Evolutionary conservation across 2,329 filamentous ascomycete genomes (phyloP), one percentile per base, ranked within the genome.

Genomic region (Pseudofabraea citricarpa): DNA sequence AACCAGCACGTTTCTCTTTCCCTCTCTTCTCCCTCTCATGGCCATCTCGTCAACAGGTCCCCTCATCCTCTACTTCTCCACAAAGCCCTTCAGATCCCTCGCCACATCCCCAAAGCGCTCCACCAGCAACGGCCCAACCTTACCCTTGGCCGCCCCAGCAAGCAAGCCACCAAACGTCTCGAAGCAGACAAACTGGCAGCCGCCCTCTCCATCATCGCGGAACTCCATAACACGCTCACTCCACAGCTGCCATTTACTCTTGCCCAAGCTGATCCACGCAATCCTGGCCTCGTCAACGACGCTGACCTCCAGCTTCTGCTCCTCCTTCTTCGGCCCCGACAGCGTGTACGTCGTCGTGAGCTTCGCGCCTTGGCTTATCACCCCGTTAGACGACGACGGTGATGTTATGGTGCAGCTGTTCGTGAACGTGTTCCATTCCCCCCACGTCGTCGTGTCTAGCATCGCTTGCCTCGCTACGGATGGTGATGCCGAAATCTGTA

Each of bases 331-430:
- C 20, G 41, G 49, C 36, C 45, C 37, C 23, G 49, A 52, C 7
- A 10, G 37, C 5, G 52, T 52, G 29, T 54, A 46, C 5, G 53
- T 55, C 16, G 31, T 36, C 52, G 58, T 53, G 40, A 44, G 46
- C 2, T 58, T 53, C 20, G 55, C 47, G 27, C 56, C 47, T 2
- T 22, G 39, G 1, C 26, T 31, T 31, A 44, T 49, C 5, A 32
- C 15, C 7, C 15, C 29, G 18, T 40, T n/a, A 4, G 24, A 19
- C 8, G 39, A 19, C 73, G 57, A 69, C 64, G 9, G 59, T 18
- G 81, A 74, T 38, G 68, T 66, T 48, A 79, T 79, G 1, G 65
- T 64, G 15, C 76, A 77, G 65, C 79, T 74, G 31, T 79, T 79
- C 58, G 81, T 81, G 57, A 83, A 82, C 4, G 74, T 79, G 27